phyloP scores from a whole-genome alignment of 352 stramenopile species.

The Peronospora destructor region DNA sequence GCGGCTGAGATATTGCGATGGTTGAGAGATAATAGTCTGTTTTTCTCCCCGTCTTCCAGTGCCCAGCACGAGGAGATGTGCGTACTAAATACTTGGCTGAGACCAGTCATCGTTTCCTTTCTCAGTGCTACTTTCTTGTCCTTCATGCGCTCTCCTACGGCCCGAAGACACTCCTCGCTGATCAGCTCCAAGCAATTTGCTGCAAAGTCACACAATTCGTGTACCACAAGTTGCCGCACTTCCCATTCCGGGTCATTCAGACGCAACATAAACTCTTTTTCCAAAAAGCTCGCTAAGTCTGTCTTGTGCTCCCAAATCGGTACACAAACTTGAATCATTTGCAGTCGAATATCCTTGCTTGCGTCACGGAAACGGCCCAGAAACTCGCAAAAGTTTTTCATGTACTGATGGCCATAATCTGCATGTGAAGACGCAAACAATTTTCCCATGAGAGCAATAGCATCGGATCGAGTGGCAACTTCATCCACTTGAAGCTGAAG shows the following conservation, averaged over 20 bases:
- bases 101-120: slow-evolving; percentile 85
- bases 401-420: slow-evolving; percentile 67
- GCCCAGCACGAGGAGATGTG: slow-evolving; percentile 63
- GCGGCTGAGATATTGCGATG: slow-evolving; percentile 29
- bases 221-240: slow-evolving; percentile 66
- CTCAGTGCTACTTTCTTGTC: slow-evolving; percentile 75
- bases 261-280: slow-evolving; percentile 67
- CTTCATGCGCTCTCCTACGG: slow-evolving; percentile 83
- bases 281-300: slow-evolving; percentile 47
- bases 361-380: slow-evolving; percentile 79
- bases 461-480: slow-evolving; percentile 69
- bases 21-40: slow-evolving; percentile 17
- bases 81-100: slow-evolving; percentile 72
- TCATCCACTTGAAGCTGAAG: slow-evolving; percentile 84
- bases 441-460: slow-evolving; percentile 66
- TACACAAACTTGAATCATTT: slow-evolving; percentile 71
- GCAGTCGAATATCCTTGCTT: slow-evolving; percentile 80
- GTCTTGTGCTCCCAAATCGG: slow-evolving; percentile 70
- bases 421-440: slow-evolving; percentile 71
- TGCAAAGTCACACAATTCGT: slow-evolving; percentile 77
- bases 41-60: slow-evolving; percentile 20
- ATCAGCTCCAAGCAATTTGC: slow-evolving; percentile 63
- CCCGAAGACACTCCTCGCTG: slow-evolving; percentile 54
- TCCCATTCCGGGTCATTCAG: slow-evolving; percentile 81
- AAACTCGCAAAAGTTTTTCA: slow-evolving; percentile 84